A percentile compares a stretch with the other conserved stretches of the same genome.
phyloP scores from a whole-genome alignment of 495 filamentous ascomycete species.

The Tuber umbilicatum region DNA sequence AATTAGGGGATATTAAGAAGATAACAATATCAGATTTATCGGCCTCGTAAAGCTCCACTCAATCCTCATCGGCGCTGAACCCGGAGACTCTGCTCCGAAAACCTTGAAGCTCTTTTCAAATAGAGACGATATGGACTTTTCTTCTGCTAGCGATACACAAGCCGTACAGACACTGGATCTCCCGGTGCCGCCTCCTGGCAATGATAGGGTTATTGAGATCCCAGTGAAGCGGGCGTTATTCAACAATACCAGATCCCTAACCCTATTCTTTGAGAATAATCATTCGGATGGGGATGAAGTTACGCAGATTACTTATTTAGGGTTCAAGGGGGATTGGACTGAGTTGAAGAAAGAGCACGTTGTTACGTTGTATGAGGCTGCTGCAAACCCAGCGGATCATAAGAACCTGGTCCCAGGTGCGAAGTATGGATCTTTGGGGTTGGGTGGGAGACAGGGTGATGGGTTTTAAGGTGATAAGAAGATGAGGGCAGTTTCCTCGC shows the following conservation, averaged over 20 bases:
- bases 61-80: conserved; percentile 71
- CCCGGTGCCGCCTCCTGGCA: conserved; percentile 49
- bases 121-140: conserved; percentile 78
- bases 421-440: conserved; percentile 34
- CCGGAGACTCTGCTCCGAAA: conserved; percentile 62
- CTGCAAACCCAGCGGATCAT: conserved; percentile 86
- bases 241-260: conserved; percentile 67
- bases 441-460: conserved; percentile 27
- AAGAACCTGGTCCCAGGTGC: conserved; percentile 37
- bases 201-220: conserved; percentile 74
- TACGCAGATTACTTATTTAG: conserved; percentile 72
- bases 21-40: conserved; percentile 62
- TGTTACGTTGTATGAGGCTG: conserved; percentile 85
- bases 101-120: conserved; percentile 82
- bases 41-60: conserved; percentile 88
- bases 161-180: conserved; percentile 75
- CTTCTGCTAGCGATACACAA: conserved; percentile 57
- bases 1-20: not conserved
- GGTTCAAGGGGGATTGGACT: conserved; percentile 90
- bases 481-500: not conserved
- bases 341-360: conserved; percentile 72
- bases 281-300: conserved; percentile 58
- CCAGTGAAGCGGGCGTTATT: conserved; percentile 81
- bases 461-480: conserved; percentile 18
- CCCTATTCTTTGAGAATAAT: conserved; percentile 77